These are phyloP conservation scores for Ustilago vetiveriae DNA, from an alignment of 1,284 basidiomycete genomes.

Conservation along the genomic window DNA sequence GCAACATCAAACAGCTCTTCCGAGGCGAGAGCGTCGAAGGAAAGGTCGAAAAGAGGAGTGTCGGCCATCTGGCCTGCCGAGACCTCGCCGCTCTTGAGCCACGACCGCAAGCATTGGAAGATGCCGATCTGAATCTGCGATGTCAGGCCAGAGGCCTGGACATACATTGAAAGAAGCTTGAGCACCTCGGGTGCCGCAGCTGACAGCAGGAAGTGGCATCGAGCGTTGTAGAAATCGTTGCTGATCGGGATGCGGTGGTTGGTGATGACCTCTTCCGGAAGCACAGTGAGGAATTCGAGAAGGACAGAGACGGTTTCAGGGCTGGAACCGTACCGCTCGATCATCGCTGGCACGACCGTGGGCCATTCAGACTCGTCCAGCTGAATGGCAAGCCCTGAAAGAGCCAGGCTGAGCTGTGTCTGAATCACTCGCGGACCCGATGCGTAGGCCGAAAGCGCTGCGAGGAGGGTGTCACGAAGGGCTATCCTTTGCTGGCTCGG, in stretches of 20 bases:
- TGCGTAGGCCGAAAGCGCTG: conserved; percentile 74
- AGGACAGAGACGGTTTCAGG: conserved; percentile 83
- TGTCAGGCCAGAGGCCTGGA: conserved; percentile 86
- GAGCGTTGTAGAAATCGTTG: conserved; percentile 76
- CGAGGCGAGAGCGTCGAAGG: conserved; percentile 58
- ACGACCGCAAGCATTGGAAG: conserved; percentile 86
- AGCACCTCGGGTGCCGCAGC: conserved; percentile 79
- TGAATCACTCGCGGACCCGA: conserved; percentile 87
- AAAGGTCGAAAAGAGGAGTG: conserved; percentile 82
- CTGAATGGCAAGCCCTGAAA: conserved; percentile 91
- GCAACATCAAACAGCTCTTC: conserved; percentile 91
- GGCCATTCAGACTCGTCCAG: conserved; percentile 79
- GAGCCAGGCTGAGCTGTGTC: conserved; percentile 86
- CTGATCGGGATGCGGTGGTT: conserved; percentile 90
- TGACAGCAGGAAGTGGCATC: conserved; percentile 55
- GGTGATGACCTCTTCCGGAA: conserved; percentile 87
- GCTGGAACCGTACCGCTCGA: conserved; percentile 84
- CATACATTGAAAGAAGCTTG: conserved; percentile 85
- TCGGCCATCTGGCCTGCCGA: conserved; percentile 75
- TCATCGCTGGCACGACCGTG: conserved; percentile 81
- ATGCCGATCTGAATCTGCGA: conserved; percentile 81
- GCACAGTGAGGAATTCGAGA: conserved; percentile 87
- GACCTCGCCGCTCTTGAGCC: conserved; percentile 89
- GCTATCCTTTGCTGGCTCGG: conserved; percentile 77
- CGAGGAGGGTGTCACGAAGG: conserved; percentile 85